Evolutionary conservation across 2,329 filamentous ascomycete genomes (phyloP), one percentile per base, ranked within the genome.

Genomic region (Scedosporium apiospermum): DNA sequence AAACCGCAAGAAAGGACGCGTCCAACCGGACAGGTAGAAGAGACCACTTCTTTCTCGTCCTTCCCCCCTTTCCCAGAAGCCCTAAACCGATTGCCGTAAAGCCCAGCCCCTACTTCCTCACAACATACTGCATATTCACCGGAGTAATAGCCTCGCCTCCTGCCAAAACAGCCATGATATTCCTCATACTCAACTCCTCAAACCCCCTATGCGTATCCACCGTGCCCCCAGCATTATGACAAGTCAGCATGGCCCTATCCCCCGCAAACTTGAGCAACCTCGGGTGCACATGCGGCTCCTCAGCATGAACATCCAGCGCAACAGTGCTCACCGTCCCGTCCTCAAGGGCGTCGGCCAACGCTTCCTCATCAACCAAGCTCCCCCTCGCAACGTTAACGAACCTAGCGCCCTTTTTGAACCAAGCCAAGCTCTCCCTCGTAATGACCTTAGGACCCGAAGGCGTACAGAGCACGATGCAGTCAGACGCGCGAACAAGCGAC

Each of bases 321-420:
- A 82, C 83, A 1, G 80, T 75, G 1, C 74, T 72, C 0, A 90
- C 65, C 0, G 71, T 68, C 0, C 81, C 82, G 3, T 71, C 68
- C 62, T 86, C 80, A 14, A 90, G 72, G 3, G 86, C 86, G 23
- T 79, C 77, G 0, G 81, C 80, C 6, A 90, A 73, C 12, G 85
- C 86, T 3, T 82, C 80, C 66, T 89, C 86, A 65, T 89, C 85
- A 3, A 90, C 81, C 3, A 90, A 75, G 34, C 79, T 80, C 0
- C 87, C 87, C 9, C 87, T 75, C 6, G 87, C 86, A 34, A 89
- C 80, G 68, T 89, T 90, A 41, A 90, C 83, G 53, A 90, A 78
- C 0, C 86, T 74, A 2, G 79, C 75, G 0, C 85, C 85, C 1
- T 67, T 73, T 66, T 82, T 83, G 68, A 88, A 82, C 61, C 74